These are phyloP conservation scores for Saksenaea vasiformis DNA, from an alignment of 371 early-diverging fungal genomes.

Conservation along the genomic window DNA sequence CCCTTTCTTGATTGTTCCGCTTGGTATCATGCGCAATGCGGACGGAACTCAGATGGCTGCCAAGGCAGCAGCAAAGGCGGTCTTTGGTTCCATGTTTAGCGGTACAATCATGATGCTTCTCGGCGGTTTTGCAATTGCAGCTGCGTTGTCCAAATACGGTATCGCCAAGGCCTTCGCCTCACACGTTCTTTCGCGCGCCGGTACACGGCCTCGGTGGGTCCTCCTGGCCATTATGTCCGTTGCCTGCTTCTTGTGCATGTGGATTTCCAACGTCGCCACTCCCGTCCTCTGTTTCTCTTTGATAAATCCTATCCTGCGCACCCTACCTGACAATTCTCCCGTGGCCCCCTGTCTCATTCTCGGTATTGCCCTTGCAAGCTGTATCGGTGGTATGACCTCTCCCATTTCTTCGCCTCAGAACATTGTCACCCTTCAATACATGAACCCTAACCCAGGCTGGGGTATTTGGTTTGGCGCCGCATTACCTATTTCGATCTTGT, in stretches of 20 bases:
- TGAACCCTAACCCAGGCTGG: conserved; percentile 86
- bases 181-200: conserved; percentile 68
- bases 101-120: conserved; percentile 94
- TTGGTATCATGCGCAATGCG: conserved; percentile 68
- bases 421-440: conserved; percentile 79
- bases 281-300: conserved; percentile 85
- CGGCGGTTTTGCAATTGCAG: conserved; percentile 94
- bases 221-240: conserved; percentile 77
- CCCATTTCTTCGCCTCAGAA: conserved; percentile 96
- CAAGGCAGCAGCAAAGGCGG: conserved; percentile 74
- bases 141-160: conserved; percentile 53
- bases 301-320: conserved; percentile 76
- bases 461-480: conserved; percentile 79
- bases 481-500: conserved; percentile 68
- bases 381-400: conserved; percentile 93
- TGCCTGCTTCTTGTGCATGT: conserved; percentile 76
- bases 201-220: conserved; percentile 66
- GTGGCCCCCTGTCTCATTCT: conserved; percentile 87
- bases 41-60: conserved; percentile 56
- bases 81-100: conserved; percentile 91
- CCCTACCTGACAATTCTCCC: conserved; percentile 60
- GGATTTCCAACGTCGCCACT: conserved; percentile 84
- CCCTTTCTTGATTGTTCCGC: conserved; percentile 70
- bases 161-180: conserved; percentile 81
- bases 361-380: conserved; percentile 92